These are phyloP conservation scores for Ailanthus altissimus DNA, from an alignment of 345 rosid genomes.

Conservation along the genomic window DNA sequence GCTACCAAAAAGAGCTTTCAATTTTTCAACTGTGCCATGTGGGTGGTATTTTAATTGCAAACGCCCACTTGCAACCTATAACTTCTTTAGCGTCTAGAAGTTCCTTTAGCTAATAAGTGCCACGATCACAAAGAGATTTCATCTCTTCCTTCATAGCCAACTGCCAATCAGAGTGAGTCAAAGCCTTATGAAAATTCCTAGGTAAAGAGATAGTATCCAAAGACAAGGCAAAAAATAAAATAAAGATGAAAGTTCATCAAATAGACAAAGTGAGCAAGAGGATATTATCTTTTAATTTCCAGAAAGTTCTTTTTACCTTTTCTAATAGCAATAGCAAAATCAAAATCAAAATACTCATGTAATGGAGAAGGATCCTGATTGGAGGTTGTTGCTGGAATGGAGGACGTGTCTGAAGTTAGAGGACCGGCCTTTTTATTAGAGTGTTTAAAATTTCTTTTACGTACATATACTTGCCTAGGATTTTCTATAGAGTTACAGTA, in stretches of 20 bases:
- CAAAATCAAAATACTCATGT: background rate
- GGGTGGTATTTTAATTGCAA: background rate
- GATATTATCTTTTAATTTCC: too few relatives aligned
- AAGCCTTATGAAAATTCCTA: background rate
- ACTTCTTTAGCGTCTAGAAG: background rate
- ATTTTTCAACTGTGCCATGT: background rate
- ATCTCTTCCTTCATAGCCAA: constrained; percentile 3
- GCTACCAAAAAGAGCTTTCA: background rate
- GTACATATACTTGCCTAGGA: background rate
- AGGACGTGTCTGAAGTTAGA: background rate
- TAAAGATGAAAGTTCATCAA: background rate
- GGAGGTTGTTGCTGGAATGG: background rate
- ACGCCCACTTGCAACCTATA: background rate
- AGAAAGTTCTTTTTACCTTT: background rate
- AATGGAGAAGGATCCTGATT: background rate
- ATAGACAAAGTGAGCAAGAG: background rate
- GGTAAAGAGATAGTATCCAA: background rate
- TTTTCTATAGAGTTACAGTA: background rate
- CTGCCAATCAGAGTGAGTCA: background rate
- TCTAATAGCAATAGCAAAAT: background rate
- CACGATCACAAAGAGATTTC: background rate
- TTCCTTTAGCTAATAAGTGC: background rate
- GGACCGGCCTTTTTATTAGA: background rate
- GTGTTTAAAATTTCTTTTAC: background rate
- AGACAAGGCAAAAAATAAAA: background rate